Conservation (phyloP, 2,329 filamentous ascomycete species). For the Ceratocystis papillata region DNA sequence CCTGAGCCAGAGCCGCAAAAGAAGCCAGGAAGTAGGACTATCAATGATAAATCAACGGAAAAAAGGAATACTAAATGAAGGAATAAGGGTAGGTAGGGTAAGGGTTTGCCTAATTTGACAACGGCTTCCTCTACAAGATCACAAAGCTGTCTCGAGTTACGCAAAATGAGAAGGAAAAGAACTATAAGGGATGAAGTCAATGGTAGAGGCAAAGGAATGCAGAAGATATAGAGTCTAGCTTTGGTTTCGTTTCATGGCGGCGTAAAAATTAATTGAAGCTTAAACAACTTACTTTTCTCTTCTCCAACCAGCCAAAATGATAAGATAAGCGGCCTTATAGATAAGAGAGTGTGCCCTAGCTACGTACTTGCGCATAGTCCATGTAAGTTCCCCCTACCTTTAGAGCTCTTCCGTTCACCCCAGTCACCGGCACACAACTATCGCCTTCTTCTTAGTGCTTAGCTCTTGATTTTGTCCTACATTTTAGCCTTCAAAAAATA, state of each 20-base stretch:
- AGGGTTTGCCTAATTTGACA: too few relatives aligned
- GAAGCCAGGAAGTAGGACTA: neutral
- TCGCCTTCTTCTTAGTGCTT: too few relatives aligned
- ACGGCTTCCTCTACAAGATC: too few relatives aligned
- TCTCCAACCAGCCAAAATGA: conserved; percentile 1
- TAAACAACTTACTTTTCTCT: conserved; percentile 1
- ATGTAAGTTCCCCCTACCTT: neutral
- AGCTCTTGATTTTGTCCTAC: too few relatives aligned
- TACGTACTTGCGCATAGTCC: neutral
- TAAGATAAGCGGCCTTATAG: conserved; percentile 3
- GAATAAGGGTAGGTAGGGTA: too few relatives aligned
- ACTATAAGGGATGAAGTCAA: neutral
- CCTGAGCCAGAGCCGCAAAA: neutral
- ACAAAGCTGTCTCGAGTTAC: neutral
- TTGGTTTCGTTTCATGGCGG: neutral
- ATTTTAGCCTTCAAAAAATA: too few relatives aligned
- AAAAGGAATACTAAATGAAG: too few relatives aligned
- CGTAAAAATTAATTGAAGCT: neutral
- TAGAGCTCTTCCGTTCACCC: too few relatives aligned
- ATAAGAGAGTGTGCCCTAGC: neutral
- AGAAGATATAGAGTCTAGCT: too few relatives aligned
- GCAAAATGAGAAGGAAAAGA: neutral
- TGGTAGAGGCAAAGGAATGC: conserved; percentile 5
- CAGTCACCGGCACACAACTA: too few relatives aligned
- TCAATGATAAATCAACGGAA: neutral